Base-by-base conservation (phyloP, 2,329 filamentous ascomycete species). In the Apiospora phragmitis region DNA sequence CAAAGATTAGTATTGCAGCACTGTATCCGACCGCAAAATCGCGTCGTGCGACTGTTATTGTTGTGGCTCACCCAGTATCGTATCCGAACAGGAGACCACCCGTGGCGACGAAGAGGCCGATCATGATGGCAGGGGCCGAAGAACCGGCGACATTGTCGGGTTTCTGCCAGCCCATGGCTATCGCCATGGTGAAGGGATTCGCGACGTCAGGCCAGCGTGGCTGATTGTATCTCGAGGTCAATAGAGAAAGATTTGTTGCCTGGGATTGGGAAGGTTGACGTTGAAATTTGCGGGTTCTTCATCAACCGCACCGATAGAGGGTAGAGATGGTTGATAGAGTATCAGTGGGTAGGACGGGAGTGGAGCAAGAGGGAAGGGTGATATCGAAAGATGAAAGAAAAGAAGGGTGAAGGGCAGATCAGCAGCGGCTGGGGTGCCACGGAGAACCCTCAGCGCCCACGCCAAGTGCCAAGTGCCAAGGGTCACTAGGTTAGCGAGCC, bases 141-240 rank as follows among this genome's bases (percentile, higher is more conserved):
- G 90, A 92, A 80, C 92, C 92, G 79, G 91, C 89, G 81, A 92
- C 90, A 86, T 91, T 91, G 83, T 91, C 89, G 81, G 92, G 92
- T 85, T 92, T 93, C 76, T 89, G 90, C 90, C 89, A 92, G 83
- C 88, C 88, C 88, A 90, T 90, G 88, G 88, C 88, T 80, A 87
- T 86, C 79, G 87, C 87, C 88, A 90, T 90, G 87, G 86, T 85
- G 84, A 81, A 82, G 74, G 76, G 80, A 77, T 76, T 77, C 79
- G 80, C 79, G 79, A 81, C 83, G 83, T 88, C 87, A 88, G 85
- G 85, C 86, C 82, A 82, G 82, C 73, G 72, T 74, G 43, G 41
- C 67, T 68, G 45, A 41, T 55, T 41, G 67, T 32, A 51, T 43
- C n/a, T 67, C 43, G 29, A 38, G 43, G 67, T 32, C 35, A 47